Evolutionary conservation across 495 filamentous ascomycete species (phyloP).

Genomic region (Halenospora varia): DNA sequence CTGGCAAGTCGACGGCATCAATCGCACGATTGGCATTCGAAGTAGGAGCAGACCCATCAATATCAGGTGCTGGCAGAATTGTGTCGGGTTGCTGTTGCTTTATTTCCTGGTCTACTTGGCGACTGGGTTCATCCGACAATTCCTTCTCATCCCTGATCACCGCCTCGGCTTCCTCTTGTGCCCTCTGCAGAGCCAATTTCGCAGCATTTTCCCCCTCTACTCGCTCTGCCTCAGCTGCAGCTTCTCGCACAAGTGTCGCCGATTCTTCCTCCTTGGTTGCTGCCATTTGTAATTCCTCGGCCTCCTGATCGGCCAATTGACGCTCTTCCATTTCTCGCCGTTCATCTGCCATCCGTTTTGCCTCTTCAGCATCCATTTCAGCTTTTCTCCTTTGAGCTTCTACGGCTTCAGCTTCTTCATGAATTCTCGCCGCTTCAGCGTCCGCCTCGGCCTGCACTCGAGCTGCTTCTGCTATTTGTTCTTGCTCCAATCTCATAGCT

Average conservation of each 20-base stretch:
- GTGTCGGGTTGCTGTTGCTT: too few species aligned
- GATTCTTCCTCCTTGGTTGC: neutral
- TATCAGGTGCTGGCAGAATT: too few species aligned
- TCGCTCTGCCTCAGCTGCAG: neutral
- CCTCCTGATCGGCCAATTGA: neutral
- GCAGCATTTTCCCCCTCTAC: neutral
- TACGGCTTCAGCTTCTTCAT: neutral
- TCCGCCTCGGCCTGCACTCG: slow-evolving; percentile 7
- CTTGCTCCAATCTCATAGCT: slow-evolving; percentile 22
- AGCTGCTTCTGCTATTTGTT: slow-evolving; percentile 3
- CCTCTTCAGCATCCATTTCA: neutral
- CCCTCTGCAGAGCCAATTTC: too few species aligned
- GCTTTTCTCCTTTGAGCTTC: neutral
- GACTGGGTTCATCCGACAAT: too few species aligned
- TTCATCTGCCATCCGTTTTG: neutral
- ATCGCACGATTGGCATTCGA: too few species aligned
- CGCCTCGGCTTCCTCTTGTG: neutral
- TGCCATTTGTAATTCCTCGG: neutral
- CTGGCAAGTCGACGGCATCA: too few species aligned
- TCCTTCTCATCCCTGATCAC: too few species aligned
- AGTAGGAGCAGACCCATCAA: too few species aligned
- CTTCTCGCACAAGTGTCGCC: neutral
- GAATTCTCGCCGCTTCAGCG: neutral
- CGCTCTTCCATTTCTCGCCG: neutral
- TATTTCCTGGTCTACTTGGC: too few species aligned